Conservation (phyloP, 1,284 basidiomycete species). For the Hemileia vastatrix region DNA sequence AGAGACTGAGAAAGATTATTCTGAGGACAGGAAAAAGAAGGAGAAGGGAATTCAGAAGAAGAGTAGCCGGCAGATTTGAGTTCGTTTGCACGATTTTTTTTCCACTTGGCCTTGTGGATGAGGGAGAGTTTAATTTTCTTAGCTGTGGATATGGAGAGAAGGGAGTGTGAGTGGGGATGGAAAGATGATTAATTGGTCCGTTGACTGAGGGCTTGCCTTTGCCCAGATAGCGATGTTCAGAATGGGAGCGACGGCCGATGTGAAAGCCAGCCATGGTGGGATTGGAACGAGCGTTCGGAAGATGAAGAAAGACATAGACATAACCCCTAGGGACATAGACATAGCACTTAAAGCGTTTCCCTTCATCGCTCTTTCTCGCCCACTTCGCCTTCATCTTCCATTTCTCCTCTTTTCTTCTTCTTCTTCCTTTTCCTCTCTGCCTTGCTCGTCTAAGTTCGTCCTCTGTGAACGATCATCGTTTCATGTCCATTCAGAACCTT, state of each 20-base stretch:
- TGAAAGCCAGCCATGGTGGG: no score
- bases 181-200: no score
- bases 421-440: background rate
- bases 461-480: conserved; percentile 48
- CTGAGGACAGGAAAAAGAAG: no score
- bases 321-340: background rate
- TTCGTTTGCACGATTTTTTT: conserved; percentile 20
- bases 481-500: conserved; percentile 86
- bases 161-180: no score
- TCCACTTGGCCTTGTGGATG: conserved; percentile 19
- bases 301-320: no score
- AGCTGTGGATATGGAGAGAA: no score
- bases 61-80: conserved; percentile 3
- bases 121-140: conserved; percentile 18
- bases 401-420: background rate
- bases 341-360: background rate
- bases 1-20: no score
- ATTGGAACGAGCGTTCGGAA: no score
- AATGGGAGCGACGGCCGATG: no score
- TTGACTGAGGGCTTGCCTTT: no score
- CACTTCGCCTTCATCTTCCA: background rate
- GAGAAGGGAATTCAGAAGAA: no score
- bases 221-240: no score
- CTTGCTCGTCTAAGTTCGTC: background rate
- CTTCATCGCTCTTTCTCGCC: background rate